Percentiles rank a stretch among this genome's conserved stretches.
Evolutionary conservation across 306 rosid genomes (phyloP).

Genomic region (Alnus rubra): DNA sequence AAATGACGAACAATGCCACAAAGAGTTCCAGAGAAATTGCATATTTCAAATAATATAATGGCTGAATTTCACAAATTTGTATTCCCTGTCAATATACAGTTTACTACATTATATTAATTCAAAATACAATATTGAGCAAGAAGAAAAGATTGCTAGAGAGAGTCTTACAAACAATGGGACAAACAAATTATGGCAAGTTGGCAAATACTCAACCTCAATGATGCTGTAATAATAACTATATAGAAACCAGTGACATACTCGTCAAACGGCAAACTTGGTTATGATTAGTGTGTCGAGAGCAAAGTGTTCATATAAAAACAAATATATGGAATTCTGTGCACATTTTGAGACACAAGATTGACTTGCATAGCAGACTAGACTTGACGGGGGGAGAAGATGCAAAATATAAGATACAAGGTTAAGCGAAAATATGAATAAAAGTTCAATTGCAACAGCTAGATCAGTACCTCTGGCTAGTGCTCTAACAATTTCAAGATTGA

Average conservation of each 20-base stretch:
- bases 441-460: slow-evolving; percentile 16
- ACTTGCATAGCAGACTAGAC: neutral
- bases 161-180: neutral
- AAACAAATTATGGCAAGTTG: neutral
- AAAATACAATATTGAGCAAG: neutral
- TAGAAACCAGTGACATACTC: neutral
- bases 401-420: neutral
- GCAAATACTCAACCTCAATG: neutral
- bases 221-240: neutral
- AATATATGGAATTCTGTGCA: neutral
- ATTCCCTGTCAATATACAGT: neutral
- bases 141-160: neutral
- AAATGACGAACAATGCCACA: neutral
- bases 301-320: neutral
- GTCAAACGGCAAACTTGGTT: neutral
- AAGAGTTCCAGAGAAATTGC: neutral
- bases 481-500: slow-evolving; percentile 91
- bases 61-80: neutral
- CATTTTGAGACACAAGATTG: neutral
- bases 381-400: neutral
- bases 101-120: neutral
- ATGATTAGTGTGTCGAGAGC: neutral
- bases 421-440: neutral
- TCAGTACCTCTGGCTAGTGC: slow-evolving; percentile 82
- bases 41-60: neutral